Conservation (phyloP, 352 stramenopile genomes). For the Globisporangium camurandrum region DNA sequence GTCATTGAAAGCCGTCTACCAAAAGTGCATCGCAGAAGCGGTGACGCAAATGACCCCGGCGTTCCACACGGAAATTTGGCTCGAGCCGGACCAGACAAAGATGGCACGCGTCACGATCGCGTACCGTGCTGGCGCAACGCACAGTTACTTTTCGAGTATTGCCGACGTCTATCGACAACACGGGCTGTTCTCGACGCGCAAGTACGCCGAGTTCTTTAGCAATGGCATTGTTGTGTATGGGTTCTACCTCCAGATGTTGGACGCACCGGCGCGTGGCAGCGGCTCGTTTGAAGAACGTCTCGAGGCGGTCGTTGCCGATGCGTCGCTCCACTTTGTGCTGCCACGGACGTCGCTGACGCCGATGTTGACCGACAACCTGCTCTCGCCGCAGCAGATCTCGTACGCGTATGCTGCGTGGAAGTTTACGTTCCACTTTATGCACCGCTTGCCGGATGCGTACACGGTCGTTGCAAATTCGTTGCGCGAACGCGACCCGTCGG, state of each 20-base stretch:
- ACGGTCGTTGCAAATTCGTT: constrained; percentile 74
- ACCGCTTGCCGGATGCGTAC: constrained; percentile 73
- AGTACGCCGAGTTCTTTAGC: constrained; percentile 83
- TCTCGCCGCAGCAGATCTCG: constrained; percentile 72
- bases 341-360: constrained; percentile 77
- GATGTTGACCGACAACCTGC: constrained; percentile 68
- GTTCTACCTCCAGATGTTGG: constrained; percentile 77
- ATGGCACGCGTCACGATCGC: constrained; percentile 74
- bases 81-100: constrained; percentile 60
- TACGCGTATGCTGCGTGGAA: constrained; percentile 85
- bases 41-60: constrained; percentile 69
- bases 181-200: constrained; percentile 73
- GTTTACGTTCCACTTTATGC: constrained; percentile 87
- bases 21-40: constrained; percentile 65
- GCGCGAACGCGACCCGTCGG: constrained; percentile 62
- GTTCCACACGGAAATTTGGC: constrained; percentile 78
- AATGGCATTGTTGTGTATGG: constrained; percentile 81
- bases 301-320: constrained; percentile 53
- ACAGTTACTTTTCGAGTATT: constrained; percentile 85
- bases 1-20: constrained; percentile 68
- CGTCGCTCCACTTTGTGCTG: constrained; percentile 79
- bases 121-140: constrained; percentile 68
- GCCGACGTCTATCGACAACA: constrained; percentile 81
- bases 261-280: constrained; percentile 37
- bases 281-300: constrained; percentile 66